Evolutionary conservation across 78 protist species (phyloP).

Genomic region (Dictyostelium intermedium): DNA sequence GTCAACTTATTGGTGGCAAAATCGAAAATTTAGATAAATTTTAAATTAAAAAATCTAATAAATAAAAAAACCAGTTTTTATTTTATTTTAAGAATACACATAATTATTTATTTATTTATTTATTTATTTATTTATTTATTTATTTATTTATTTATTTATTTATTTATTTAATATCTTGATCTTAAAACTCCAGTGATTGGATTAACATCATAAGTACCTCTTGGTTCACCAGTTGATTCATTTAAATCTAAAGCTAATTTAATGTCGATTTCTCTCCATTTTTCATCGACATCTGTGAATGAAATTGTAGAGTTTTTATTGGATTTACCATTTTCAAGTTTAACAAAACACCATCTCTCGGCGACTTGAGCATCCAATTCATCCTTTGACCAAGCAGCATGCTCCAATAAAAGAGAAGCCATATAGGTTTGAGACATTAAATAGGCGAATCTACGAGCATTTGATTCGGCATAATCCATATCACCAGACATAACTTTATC

Average conservation of each 20-base stretch:
- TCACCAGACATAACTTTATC: slow-evolving; percentile 33
- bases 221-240: slow-evolving; percentile 13
- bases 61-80: too few species aligned
- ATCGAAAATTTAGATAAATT: not conserved
- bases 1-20: slow-evolving; percentile 42
- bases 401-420: slow-evolving; percentile 60
- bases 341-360: slow-evolving; percentile 49
- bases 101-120: not conserved
- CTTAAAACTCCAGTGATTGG: not conserved
- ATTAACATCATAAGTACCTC: slow-evolving; percentile 19
- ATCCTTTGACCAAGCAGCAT: slow-evolving; percentile 40
- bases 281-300: slow-evolving; percentile 14
- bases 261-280: slow-evolving; percentile 43
- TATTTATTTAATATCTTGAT: slow-evolving; percentile 60
- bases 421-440: slow-evolving; percentile 42
- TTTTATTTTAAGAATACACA: too few species aligned
- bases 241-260: slow-evolving; percentile 41
- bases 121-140: not conserved
- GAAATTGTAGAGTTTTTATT: not conserved
- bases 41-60: not conserved
- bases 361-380: slow-evolving; percentile 17
- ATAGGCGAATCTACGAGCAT: slow-evolving; percentile 45
- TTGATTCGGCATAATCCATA: slow-evolving; percentile 35
- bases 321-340: slow-evolving; percentile 1
- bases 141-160: slow-evolving; percentile 12